Evolutionary conservation across 306 rosid species (phyloP).

Genomic region (Malus orientalis): DNA sequence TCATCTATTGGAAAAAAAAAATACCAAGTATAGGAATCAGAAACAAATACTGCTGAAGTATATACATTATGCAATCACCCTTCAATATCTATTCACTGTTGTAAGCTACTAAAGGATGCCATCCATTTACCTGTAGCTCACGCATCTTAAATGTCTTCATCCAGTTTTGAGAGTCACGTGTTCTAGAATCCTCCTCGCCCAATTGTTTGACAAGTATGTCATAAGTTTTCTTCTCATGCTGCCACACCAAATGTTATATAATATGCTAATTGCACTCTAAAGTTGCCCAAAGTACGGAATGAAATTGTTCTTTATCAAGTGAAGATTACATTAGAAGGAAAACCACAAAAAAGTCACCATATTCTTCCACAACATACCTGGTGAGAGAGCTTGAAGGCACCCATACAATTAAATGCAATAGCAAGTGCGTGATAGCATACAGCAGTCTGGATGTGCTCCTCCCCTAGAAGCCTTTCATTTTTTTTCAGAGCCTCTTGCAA

Average conservation of each 20-base stretch:
- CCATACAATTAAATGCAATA: conserved; percentile 95
- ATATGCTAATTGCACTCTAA: neutral
- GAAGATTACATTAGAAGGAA: neutral
- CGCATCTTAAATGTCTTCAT: conserved; percentile 96
- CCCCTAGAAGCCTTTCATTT: conserved; percentile 94
- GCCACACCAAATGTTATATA: conserved; percentile 14
- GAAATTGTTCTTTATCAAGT: neutral
- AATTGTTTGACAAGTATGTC: conserved; percentile 95
- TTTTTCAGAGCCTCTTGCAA: conserved; percentile 97
- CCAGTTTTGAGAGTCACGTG: conserved; percentile 91
- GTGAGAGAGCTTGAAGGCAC: conserved; percentile 93
- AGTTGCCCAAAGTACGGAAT: neutral
- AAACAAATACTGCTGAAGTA: neutral
- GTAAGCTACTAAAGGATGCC: neutral
- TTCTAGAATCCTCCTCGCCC: conserved; percentile 94
- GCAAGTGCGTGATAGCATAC: conserved; percentile 99
- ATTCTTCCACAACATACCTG: conserved; percentile 46
- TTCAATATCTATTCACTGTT: neutral
- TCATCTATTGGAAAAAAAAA: conserved; percentile 37
- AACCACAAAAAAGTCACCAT: neutral
- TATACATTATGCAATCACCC: neutral
- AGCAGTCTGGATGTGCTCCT: conserved; percentile 98
- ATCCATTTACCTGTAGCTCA: conserved; percentile 62
- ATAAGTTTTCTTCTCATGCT: conserved; percentile 95
- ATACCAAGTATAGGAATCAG: neutral